Evolutionary conservation across 1,139 yeast genomes (phyloP).

Genomic region (Arxiozyma slooffiae): DNA sequence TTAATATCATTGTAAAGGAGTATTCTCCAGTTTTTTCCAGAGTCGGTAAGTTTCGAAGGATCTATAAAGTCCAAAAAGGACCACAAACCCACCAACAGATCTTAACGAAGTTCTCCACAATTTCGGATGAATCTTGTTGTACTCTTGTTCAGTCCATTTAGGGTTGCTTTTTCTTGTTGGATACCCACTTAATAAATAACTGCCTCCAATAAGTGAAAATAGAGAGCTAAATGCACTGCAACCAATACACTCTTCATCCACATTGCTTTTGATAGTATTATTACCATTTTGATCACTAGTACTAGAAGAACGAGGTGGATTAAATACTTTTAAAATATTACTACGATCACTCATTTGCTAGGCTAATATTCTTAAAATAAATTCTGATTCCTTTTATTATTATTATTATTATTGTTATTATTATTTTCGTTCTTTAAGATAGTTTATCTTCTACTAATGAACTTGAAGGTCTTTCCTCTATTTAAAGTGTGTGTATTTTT

Average conservation of each 20-base stretch:
- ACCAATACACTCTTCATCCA: conserved; percentile 41
- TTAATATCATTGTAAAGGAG: not conserved
- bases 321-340: conserved; percentile 51
- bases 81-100: conserved; percentile 41
- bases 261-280: not conserved
- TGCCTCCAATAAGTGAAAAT: conserved; percentile 49
- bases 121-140: conserved; percentile 36
- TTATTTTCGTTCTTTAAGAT: not conserved
- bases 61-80: conserved; percentile 48
- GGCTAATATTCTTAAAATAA: not conserved
- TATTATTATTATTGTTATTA: no score
- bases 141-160: conserved; percentile 29
- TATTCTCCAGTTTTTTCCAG: not conserved
- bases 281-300: conserved; percentile 8
- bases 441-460: not conserved
- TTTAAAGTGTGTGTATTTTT: not conserved
- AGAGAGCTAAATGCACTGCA: conserved; percentile 57
- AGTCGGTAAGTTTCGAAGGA: conserved; percentile 16
- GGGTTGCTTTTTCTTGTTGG: conserved; percentile 36
- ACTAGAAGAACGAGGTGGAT: conserved; percentile 45
- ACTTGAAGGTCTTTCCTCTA: not conserved
- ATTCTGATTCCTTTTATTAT: no score
- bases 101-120: conserved; percentile 52
- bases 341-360: conserved; percentile 31
- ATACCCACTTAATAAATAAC: conserved; percentile 44